Evolutionary conservation across 2,329 filamentous ascomycete species (phyloP), one percentile per base, ranked within the genome.

Genomic region (Stemphylium vesicarium): DNA sequence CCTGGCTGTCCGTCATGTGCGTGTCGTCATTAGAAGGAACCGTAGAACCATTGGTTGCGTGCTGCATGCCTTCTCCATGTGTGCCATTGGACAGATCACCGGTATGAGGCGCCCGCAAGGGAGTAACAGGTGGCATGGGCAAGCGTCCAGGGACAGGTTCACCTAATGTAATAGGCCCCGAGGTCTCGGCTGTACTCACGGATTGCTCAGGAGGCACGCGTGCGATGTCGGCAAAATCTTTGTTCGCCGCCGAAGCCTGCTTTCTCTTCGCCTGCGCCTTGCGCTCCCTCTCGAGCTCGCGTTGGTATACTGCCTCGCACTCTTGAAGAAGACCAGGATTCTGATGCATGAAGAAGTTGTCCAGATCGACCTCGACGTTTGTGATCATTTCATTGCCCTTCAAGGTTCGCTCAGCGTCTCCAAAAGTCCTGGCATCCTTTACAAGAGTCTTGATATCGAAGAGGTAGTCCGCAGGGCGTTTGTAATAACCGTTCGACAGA

Each of bases 401-500:
- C 48, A 97, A 79, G 2, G 88, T 86, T 36, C 92, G 84, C 59
- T 96, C 90, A 65, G 88, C 87, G 67, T 98, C 94, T n/a, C 89
- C 91, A 53, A 88, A 84, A 10, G 87, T 88, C 71, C 88, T 90
- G 10, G 93, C 88, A 77, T 99, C 95, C 72, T 91, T 94, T 18
- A 89, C 88, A 4, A 99, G 80, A 32, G 88, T 85, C 72, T 89
- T 91, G 67, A 98, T 91, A 72, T 99, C 95, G 36, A 88, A 87
- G 45, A 96, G 78, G 71, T 97, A 99, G 72, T 97, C 94, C 66
- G 88, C 88, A 0, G 93, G 91, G 10, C 93, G 87, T 65, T 92
- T 91, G 76, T 99, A 99, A 77, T 92, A 99, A 4, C 95, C 95
- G 73, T 99, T 98, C 4, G 92, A 96, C 31, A 99, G 81, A n/a